Conservation (phyloP, 306 rosid genomes). For the Castanea mollissima region DNA sequence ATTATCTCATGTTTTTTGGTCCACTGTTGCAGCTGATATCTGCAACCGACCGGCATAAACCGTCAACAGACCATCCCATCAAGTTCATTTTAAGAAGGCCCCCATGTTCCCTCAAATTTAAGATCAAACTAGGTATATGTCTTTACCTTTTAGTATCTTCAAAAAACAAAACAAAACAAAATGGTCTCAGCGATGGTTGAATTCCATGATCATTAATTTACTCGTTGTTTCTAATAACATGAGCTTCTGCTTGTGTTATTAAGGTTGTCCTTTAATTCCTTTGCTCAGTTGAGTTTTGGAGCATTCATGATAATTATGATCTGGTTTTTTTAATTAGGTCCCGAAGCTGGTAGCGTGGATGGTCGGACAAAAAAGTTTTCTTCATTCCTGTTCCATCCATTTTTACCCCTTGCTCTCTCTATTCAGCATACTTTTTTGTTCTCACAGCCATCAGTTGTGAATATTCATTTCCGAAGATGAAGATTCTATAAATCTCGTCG, state of each 20-base stretch:
- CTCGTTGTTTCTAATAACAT: background rate
- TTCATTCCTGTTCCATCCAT: conserved; percentile 87
- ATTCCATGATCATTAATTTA: background rate
- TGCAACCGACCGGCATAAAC: conserved; percentile 85
- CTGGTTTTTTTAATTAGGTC: conserved; percentile 52
- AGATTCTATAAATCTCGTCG: background rate
- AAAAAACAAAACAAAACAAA: background rate
- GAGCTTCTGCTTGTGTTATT: background rate
- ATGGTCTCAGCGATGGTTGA: background rate
- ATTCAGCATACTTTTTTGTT: conserved; percentile 66
- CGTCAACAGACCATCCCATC: conserved; percentile 90
- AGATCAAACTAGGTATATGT: conserved; percentile 82
- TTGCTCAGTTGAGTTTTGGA: conserved; percentile 13
- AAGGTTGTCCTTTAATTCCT: background rate
- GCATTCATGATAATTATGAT: conserved; percentile 1
- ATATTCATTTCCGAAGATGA: conserved; percentile 87
- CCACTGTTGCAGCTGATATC: conserved; percentile 72
- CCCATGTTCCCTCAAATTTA: conserved; percentile 76
- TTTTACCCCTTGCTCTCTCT: conserved; percentile 84
- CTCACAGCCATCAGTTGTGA: conserved; percentile 81
- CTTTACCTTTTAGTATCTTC: conserved; percentile 7
- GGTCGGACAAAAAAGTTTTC: conserved; percentile 75
- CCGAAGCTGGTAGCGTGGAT: conserved; percentile 82
- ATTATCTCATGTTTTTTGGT: conserved; percentile 16
- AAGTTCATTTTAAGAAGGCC: conserved; percentile 85